Evolutionary conservation across 805 yeast species (phyloP).

Genomic region (Metschnikowia reukaufii): DNA sequence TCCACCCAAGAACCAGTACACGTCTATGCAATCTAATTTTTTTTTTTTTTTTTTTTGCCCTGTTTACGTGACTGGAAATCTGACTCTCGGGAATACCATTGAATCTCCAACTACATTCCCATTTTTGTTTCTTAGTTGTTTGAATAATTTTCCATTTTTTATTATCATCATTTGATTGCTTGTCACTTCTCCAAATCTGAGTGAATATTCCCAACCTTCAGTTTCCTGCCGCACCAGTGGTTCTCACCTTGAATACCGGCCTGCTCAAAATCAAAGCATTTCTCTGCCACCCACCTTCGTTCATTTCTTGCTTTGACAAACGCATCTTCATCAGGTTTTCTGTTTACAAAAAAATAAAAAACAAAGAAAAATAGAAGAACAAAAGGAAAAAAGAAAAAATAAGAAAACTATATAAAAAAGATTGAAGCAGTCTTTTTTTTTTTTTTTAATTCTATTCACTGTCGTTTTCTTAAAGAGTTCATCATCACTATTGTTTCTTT

Average conservation of each 20-base stretch:
- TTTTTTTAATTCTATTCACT: too few relatives aligned
- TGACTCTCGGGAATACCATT: background rate
- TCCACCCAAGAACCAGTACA: conserved; percentile 6
- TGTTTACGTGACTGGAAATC: background rate
- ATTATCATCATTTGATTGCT: background rate
- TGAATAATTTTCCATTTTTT: background rate
- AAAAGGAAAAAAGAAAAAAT: background rate
- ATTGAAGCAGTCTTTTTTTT: too few relatives aligned
- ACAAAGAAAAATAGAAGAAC: background rate
- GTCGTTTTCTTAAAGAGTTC: too few relatives aligned
- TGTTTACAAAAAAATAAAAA: too few relatives aligned
- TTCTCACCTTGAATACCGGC: conserved; percentile 5
- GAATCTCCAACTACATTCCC: background rate
- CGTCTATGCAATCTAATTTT: conserved; percentile 5
- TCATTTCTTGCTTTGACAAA: conserved; percentile 2
- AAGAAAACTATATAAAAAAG: too few relatives aligned
- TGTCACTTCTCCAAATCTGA: background rate
- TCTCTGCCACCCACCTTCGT: conserved; percentile 5
- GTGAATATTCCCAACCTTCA: background rate
- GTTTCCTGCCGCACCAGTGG: conserved; percentile 4
- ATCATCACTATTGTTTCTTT: too few relatives aligned
- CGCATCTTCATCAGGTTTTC: background rate
- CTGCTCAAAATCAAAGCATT: conserved; percentile 7
- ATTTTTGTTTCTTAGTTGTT: too few relatives aligned
- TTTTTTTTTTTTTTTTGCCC: background rate